Base-by-base conservation (phyloP, 352 stramenopile genomes). In the Poterioochromonas sp. region DNA sequence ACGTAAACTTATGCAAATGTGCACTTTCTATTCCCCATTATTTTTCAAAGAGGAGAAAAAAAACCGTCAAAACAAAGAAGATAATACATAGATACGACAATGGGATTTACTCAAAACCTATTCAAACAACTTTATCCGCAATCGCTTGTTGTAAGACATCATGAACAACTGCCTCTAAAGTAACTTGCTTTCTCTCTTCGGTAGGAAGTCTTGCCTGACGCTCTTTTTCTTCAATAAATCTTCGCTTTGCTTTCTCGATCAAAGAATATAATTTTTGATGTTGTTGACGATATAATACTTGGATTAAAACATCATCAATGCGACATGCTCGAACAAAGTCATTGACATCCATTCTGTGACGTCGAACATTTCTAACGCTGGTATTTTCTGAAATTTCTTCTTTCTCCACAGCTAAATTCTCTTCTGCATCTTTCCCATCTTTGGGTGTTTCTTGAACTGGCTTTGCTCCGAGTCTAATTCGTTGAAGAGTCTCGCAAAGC, bases 281-380 rank as follows among this genome's bases (percentile, higher is more conserved):
- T 68, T 5, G 12, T 37, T 35, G 58, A 68, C 58, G 58, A 39
- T 29, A 68, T 11, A 68, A 37, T 15, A 68, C 58, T 68, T 68
- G 58, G 5, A 68, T 26, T 18, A 68, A 26, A 39, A 68, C 29
- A 39, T 68, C 26, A 39, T 68, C 58, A 18, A 68, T 37, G 12
- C 34, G 58, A 29, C 5, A 5, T 15, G 58, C 58, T 29, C 58
- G 58, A 12, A 73, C 40, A 29, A 73, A 73, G 40, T 73, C 63
- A 47, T 73, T 40, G 5, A 73, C 63, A 49, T 73, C 63, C 63
- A 73, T 73, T 37, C 47, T 26, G 47, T 58, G 26, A 26, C 47
- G 47, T 15, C 47, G 47, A 26, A 26, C 15, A 15, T 26, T 58
- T 26, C 47, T 26, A 26, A 15, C 47, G 47, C 47, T 26, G 47